Conservation (phyloP, 2,329 filamentous ascomycete species). For the Meredithiella fracta region DNA sequence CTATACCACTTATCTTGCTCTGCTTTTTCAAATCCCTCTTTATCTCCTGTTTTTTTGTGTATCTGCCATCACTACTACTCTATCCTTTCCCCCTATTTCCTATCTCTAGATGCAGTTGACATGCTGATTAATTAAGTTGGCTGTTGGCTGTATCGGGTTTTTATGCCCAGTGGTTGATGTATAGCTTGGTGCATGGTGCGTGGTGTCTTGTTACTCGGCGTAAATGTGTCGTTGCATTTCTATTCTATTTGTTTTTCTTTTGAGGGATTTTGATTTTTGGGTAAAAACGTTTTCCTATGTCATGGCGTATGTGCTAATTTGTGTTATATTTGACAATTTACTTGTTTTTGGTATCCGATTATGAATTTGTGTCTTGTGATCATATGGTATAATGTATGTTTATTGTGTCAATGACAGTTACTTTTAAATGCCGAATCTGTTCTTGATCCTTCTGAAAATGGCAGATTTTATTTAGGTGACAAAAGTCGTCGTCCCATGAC, state of each 20-base stretch:
- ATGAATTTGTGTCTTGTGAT: not conserved
- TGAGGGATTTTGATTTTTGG: conserved; percentile 1
- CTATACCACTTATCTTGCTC: conserved; percentile 12
- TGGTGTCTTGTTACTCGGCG: conserved; percentile 1
- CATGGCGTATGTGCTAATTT: conserved; percentile 13
- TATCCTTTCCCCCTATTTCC: conserved; percentile 1
- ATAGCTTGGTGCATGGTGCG: not conserved
- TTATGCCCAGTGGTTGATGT: not conserved
- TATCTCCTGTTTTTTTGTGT: not conserved
- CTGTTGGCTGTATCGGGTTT: not conserved
- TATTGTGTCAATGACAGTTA: too few species aligned
- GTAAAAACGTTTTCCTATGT: conserved; percentile 12
- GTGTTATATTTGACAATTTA: conserved; percentile 1
- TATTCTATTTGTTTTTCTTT: conserved; percentile 9
- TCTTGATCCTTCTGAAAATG: too few species aligned
- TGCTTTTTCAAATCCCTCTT: conserved; percentile 2
- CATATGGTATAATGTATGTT: not conserved
- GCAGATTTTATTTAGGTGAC: too few species aligned
- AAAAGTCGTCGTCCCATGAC: too few species aligned
- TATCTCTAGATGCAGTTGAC: not conserved
- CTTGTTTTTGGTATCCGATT: not conserved
- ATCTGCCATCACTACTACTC: not conserved
- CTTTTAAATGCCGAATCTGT: too few species aligned
- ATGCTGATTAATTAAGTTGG: too few species aligned
- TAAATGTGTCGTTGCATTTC: not conserved